Percentiles rank a stretch among this genome's conserved stretches.
Evolutionary conservation across 2,329 filamentous ascomycete genomes (phyloP).

Genomic region (Neophaeococcomyces mojaviensis): DNA sequence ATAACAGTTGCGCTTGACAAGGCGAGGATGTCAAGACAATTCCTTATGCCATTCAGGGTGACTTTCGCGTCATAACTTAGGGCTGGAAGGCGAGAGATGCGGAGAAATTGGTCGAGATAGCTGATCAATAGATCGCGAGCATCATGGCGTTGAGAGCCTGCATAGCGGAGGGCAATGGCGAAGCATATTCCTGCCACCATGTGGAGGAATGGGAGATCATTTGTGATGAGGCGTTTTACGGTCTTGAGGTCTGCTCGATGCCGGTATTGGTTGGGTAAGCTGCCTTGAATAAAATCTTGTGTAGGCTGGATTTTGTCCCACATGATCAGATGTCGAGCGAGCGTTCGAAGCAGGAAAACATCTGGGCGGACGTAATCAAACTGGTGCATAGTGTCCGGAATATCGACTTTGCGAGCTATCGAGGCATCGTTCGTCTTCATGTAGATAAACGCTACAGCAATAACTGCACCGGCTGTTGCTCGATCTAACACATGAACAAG

Average conservation of each 20-base stretch:
- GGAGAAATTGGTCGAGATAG: slow-evolving; percentile 80
- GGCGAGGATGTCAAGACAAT: slow-evolving; percentile 83
- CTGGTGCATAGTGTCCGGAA: slow-evolving; percentile 80
- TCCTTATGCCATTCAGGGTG: slow-evolving; percentile 71
- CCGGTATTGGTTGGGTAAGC: slow-evolving; percentile 64
- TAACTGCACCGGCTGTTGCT: slow-evolving; percentile 83
- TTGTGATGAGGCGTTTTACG: slow-evolving; percentile 60
- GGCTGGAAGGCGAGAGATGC: slow-evolving; percentile 59
- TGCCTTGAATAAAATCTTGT: slow-evolving; percentile 66
- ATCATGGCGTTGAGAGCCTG: slow-evolving; percentile 60
- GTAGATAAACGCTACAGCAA: slow-evolving; percentile 85
- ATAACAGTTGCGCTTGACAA: slow-evolving; percentile 81
- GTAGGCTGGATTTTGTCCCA: slow-evolving; percentile 76
- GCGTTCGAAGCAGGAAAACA: slow-evolving; percentile 78
- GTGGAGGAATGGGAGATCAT: slow-evolving; percentile 86
- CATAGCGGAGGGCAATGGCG: slow-evolving; percentile 61
- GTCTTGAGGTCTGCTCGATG: slow-evolving; percentile 52
- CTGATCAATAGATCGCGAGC: slow-evolving; percentile 76
- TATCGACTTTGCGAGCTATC: slow-evolving; percentile 83
- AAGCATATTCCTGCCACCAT: slow-evolving; percentile 81
- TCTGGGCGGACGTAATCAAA: slow-evolving; percentile 96
- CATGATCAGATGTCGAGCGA: slow-evolving; percentile 85
- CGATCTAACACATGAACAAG: slow-evolving; percentile 89
- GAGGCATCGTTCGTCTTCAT: slow-evolving; percentile 91
- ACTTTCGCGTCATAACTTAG: slow-evolving; percentile 74